Base-by-base conservation (phyloP, 2,329 filamentous ascomycete species). In the Venturia nashicola region DNA sequence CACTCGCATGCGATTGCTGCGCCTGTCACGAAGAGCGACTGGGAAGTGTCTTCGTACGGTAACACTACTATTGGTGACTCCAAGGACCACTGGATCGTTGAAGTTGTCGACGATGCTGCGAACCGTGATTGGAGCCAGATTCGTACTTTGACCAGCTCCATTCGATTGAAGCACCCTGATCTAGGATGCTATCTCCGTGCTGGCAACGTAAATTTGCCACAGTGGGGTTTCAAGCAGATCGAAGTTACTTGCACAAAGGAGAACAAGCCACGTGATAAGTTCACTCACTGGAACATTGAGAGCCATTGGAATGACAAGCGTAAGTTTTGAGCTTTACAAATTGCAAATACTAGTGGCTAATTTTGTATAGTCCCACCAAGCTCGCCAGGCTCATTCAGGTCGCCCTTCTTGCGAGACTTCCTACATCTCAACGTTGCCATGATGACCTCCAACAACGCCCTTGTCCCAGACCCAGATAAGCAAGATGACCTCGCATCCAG, bases 181-280 rank as follows among this genome's bases (percentile, higher is more conserved):
- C 82, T 97, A 64, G 90, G 89, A 69, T 99, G 94, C 77, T 99
- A 99, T 74, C 85, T 99, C 61, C 88, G 92, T 68, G 95, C 94
- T 65, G 93, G 92, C 70, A 99, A 96, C 71, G 89, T 91, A 70
- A 99, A 97, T 77, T 82, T 99, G 67, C 94, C 94, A 61, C 94
- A 97, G 74, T 99, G 94, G 94, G 94, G 94, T 74, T 99, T 99
- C 83, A 97, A 97, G 80, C 94, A 99, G 78, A 97, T 99, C 68
- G 94, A 99, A 78, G 92, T 94, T 43, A 96, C 91, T 34, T 99
- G 94, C 77, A 86, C 88, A 69, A 97, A 96, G 80, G 85, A 88
- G 69, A 96, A 97, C 80, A 94, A 93, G 71, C 91, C 92, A 7
- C 85, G 87, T 63, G 94, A 99, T 75, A 85, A 91, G 48, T 97